Evolutionary conservation across 2,329 filamentous ascomycete species (phyloP), one percentile per base, ranked within the genome.

Genomic region (Thermomyces lanuginosus): DNA sequence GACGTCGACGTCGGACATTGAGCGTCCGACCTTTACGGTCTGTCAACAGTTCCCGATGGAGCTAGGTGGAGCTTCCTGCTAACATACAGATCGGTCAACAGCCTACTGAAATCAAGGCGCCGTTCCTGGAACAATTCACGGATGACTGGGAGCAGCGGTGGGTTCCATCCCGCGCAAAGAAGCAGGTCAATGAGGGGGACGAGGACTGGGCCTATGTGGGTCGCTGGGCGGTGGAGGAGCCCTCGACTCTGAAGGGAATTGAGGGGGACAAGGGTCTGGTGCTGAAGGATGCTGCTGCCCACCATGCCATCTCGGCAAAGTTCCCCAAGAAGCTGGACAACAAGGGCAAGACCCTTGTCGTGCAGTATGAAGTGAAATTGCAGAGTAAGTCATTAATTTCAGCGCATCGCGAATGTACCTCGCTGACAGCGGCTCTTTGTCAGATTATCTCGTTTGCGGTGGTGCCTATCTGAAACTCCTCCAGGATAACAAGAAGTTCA

Each of bases 381-480:
- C 89, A 98, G 64, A 82, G 81, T 91, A 68, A 60, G 78, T 67
- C 15, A 21, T 16, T 22, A n/a, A n/a, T 6, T 29, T 25, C 6
- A 13, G 26, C n/a, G 8, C 8, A 8, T 24, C 23, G 8, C 6
- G 13, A n/a, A 15, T 27, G 5, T 19, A 31, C 29, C 32, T 45
- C 46, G 40, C 57, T 56, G 43, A 46, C 46, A 35, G 29, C 38
- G 22, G 24, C 29, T 33, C 13, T 9, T 11, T 19, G n/a, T 6
- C 36, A 91, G 83, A 89, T 54, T 84, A 83, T 44, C 75, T 98
- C 37, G 84, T 93, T 58, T 98, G 89, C 55, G 89, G 89, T 67
- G 89, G 89, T 59, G 89, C 89, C 44, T 98, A 98, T 68, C 68
- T 98, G 68, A 98, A 98, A 76, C 80, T 98, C 42, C 79, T 98